phyloP scores from a whole-genome alignment of 2,329 filamentous ascomycete species.

The Fusarium praegraminearum region DNA sequence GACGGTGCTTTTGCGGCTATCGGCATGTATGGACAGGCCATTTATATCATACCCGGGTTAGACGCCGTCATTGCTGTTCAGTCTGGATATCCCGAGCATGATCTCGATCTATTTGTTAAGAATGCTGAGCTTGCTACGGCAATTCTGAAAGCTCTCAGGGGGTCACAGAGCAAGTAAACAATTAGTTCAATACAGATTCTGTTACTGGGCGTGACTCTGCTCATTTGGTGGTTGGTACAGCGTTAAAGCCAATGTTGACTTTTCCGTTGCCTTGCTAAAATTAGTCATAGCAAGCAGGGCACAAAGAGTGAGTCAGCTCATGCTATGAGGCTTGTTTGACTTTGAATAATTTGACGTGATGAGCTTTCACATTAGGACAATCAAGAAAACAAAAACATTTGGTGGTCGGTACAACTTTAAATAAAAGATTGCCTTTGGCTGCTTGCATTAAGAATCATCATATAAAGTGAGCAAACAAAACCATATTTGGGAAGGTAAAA shows the following conservation, averaged over 20 bases:
- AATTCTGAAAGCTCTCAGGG: constrained; percentile 17
- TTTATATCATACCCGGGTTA: constrained; percentile 26
- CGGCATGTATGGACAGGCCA: constrained; percentile 37
- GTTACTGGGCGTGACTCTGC: not conserved
- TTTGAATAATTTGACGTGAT: too few species aligned
- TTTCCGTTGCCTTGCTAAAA: too few species aligned
- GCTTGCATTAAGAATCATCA: too few species aligned
- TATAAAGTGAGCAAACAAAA: too few species aligned
- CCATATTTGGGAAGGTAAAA: not conserved
- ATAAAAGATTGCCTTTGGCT: too few species aligned
- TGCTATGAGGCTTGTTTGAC: too few species aligned
- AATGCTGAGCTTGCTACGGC: constrained; percentile 31
- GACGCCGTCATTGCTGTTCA: constrained; percentile 25
- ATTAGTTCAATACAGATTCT: not conserved
- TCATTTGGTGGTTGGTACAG: not conserved
- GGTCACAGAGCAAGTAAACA: not conserved
- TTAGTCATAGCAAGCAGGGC: too few species aligned
- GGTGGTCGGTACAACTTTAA: too few species aligned
- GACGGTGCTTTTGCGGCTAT: constrained; percentile 24
- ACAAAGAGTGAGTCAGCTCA: too few species aligned
- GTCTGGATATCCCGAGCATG: constrained; percentile 38
- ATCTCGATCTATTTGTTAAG: constrained; percentile 23
- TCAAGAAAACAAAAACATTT: too few species aligned
- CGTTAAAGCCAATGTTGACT: too few species aligned
- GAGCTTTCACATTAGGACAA: too few species aligned